These are phyloP conservation scores for Cordyceps tenuipes DNA, from an alignment of 2,329 filamentous ascomycete genomes.

Conservation along the genomic window DNA sequence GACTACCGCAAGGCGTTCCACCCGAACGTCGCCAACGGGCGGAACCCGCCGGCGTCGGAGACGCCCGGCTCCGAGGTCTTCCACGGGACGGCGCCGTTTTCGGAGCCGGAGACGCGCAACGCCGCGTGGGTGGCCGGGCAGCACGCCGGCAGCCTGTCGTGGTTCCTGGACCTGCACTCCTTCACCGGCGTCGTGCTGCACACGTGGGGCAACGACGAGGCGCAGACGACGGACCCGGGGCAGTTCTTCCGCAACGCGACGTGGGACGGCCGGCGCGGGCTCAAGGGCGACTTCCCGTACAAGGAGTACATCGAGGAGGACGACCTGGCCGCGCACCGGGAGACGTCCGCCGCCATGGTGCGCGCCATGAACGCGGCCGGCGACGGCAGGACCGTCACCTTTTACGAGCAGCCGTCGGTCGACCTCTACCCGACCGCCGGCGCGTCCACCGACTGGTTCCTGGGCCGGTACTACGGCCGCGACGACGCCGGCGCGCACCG, in stretches of 20 bases:
- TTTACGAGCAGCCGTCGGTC: constrained; percentile 24
- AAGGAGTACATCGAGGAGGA: constrained; percentile 35
- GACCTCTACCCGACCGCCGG: constrained; percentile 39
- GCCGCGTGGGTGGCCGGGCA: constrained; percentile 44
- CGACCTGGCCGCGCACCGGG: constrained; percentile 28
- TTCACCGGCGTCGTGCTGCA: constrained; percentile 44
- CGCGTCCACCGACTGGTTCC: constrained; percentile 38
- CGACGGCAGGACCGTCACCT: constrained; percentile 24
- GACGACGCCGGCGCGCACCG: constrained; percentile 26
- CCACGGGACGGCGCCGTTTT: constrained; percentile 42
- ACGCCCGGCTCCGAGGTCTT: constrained; percentile 38
- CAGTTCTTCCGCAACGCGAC: constrained; percentile 46
- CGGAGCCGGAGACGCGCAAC: constrained; percentile 48
- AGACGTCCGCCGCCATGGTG: constrained; percentile 27
- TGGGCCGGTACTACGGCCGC: constrained; percentile 32
- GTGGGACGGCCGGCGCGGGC: constrained; percentile 43
- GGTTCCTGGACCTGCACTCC: constrained; percentile 53
- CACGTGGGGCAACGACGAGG: constrained; percentile 48
- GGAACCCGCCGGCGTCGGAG: constrained; percentile 24
- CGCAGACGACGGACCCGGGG: constrained; percentile 34
- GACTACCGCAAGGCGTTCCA: constrained; percentile 39
- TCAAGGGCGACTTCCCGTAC: constrained; percentile 35
- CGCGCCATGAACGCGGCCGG: constrained; percentile 32
- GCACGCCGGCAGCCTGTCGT: constrained; percentile 40
- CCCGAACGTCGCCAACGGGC: constrained; percentile 23